Evolutionary conservation across 2,329 filamentous ascomycete genomes (phyloP).

Genomic region (Chrysosporium queenslandicum): DNA sequence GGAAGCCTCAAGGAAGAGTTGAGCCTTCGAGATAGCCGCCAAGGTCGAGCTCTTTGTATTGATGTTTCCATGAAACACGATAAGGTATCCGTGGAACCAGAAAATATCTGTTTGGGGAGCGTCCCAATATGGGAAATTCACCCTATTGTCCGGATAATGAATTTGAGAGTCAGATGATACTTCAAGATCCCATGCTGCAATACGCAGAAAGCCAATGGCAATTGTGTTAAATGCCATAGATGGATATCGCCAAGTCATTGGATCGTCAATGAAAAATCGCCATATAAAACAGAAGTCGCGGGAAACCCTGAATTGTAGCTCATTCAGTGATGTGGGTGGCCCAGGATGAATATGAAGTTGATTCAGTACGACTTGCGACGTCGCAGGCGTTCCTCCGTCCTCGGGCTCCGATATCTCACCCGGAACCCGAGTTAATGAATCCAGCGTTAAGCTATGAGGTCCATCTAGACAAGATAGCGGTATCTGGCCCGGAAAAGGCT

Average conservation of each 20-base stretch:
- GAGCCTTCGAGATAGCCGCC: conserved; percentile 13
- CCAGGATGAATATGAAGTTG: conserved; percentile 18
- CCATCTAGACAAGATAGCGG: conserved; percentile 5
- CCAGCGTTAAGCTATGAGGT: not conserved
- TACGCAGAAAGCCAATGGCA: conserved; percentile 18
- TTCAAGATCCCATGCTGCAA: conserved; percentile 21
- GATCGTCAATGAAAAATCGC: conserved; percentile 22
- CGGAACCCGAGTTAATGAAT: conserved; percentile 5
- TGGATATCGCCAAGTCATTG: conserved; percentile 18
- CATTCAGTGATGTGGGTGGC: conserved; percentile 21
- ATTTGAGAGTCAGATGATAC: conserved; percentile 13
- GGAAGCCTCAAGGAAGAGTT: conserved; percentile 4
- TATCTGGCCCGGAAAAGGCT: conserved; percentile 12
- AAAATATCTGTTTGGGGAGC: conserved; percentile 15
- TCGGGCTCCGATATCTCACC: conserved; percentile 4
- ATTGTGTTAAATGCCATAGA: conserved; percentile 19
- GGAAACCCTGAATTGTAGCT: conserved; percentile 22
- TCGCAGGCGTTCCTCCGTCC: conserved; percentile 1
- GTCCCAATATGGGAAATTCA: conserved; percentile 15
- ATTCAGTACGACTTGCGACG: not conserved
- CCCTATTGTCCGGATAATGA: conserved; percentile 9
- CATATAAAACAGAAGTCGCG: conserved; percentile 21
- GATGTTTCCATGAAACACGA: conserved; percentile 10
- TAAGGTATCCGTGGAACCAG: conserved; percentile 19
- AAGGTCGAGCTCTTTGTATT: conserved; percentile 9